phyloP scores from a whole-genome alignment of 2,329 filamentous ascomycete species.

The Beauveria bassiana region DNA sequence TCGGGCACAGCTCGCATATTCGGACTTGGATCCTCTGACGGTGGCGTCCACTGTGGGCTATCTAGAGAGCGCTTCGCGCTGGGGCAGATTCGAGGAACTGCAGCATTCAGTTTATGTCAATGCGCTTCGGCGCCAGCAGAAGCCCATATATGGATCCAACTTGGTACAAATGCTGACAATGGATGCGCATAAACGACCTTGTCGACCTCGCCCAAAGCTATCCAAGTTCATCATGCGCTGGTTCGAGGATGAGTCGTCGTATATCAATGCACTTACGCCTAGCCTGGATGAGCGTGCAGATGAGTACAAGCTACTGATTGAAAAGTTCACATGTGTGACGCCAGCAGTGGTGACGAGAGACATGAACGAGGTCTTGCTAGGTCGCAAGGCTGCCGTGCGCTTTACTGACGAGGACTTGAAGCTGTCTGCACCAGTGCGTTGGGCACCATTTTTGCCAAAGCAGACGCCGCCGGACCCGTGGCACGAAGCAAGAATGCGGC shows the following conservation, averaged over 20 bases:
- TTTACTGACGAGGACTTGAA: conserved; percentile 51
- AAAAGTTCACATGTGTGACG: conserved; percentile 87
- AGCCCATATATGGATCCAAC: conserved; percentile 72
- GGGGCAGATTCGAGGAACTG: conserved; percentile 66
- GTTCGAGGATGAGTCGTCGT: conserved; percentile 62
- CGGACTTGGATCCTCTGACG: conserved; percentile 55
- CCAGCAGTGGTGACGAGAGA: conserved; percentile 80
- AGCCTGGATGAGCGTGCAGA: conserved; percentile 67
- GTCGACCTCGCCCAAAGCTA: conserved; percentile 51
- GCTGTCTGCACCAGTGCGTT: conserved; percentile 48
- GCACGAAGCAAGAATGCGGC: conserved; percentile 85
- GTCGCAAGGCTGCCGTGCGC: conserved; percentile 47
- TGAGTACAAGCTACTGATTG: conserved; percentile 64
- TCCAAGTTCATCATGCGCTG: conserved; percentile 61
- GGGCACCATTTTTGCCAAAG: conserved; percentile 49
- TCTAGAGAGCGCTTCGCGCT: conserved; percentile 63
- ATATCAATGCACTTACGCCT: conserved; percentile 60
- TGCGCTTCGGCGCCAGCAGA: conserved; percentile 68
- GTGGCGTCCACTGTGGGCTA: conserved; percentile 63
- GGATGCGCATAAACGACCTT: conserved; percentile 49
- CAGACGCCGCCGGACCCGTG: conserved; percentile 66
- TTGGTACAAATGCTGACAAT: conserved; percentile 70
- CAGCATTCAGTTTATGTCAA: conserved; percentile 78
- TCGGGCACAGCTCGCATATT: conserved; percentile 48
- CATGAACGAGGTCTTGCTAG: conserved; percentile 60